Evolutionary conservation across 306 rosid species (phyloP), one percentile per base, ranked within the genome.

Genomic region (Begonia fuchsioides): DNA sequence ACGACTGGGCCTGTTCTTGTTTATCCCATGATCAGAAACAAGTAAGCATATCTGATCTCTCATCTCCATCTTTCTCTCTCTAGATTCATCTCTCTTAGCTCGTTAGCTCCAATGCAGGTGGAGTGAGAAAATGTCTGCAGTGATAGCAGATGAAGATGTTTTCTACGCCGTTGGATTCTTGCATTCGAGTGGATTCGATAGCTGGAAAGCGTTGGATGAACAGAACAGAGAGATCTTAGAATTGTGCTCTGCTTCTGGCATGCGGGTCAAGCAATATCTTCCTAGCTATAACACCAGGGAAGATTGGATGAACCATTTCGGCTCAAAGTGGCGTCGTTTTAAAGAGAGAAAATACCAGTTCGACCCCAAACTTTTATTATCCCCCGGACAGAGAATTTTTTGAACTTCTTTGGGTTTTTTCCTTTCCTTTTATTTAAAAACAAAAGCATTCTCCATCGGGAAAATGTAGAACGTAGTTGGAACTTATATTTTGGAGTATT

Each of bases 381-480:
- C 95, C 10, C 95, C 95, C 0, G 97, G 95, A 48, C 97, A 90
- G 59, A 58, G 64, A 55, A 75, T 90, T 67, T 84, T 90, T 26
- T 26, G 35, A 26, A 26, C 35, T 3, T 26, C 7, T 26, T 26
- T 26, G 7, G 35, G 7, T 26, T 26, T 3, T 26, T 26, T 20
- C n/a, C 5, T 20, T n/a, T n/a, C n/a, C n/a, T n/a, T n/a, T n/a
- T n/a, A n/a, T n/a, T n/a, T n/a, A n/a, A n/a, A n/a, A 26, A 26
- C 35, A 26, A 26, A 8, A 26, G 35, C 8, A 26, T 4, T 26
- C 35, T 26, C 8, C 35, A 26, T 26, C 2, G 35, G 35, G 35
- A 4, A 26, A 26, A 26, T 26, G 7, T 26, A 26, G 35, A 26
- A 6, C 7, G 8, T 3, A 3, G 35, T 26, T 26, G 35, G 35